phyloP scores from a whole-genome alignment of 345 rosid species.

The Syzygium aqueum region DNA sequence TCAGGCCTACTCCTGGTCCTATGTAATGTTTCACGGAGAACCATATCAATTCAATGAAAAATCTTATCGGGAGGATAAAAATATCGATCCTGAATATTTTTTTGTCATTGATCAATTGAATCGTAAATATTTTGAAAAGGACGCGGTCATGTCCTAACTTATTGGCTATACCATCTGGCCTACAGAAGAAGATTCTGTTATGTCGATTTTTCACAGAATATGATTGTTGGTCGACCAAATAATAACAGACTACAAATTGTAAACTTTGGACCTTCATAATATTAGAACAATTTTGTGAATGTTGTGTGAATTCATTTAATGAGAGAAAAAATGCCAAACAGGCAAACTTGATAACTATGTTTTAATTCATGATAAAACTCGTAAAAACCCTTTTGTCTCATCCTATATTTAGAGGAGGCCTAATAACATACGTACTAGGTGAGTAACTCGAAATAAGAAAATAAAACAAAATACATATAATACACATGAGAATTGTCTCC shows the following conservation, averaged over 20 bases:
- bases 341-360: background rate
- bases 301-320: background rate
- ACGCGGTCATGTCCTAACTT: background rate
- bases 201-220: rapidly evolving
- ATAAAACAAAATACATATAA: background rate
- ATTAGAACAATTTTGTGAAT: background rate
- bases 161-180: background rate
- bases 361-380: background rate
- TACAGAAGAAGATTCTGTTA: background rate
- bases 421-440: background rate
- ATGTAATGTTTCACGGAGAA: background rate
- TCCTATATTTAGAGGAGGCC: background rate
- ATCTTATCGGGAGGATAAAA: background rate
- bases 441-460: background rate
- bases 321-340: background rate
- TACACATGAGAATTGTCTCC: background rate
- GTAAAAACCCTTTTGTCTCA: background rate
- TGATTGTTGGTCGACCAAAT: background rate
- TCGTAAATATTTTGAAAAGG: background rate
- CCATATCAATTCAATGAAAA: background rate
- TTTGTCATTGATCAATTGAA: background rate
- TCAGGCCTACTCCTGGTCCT: background rate
- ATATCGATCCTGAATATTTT: background rate
- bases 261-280: background rate
- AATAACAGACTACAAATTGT: background rate